Evolutionary conservation across 2,329 filamentous ascomycete genomes (phyloP), one percentile per base, ranked within the genome.

Genomic region (Cladosporium sphaerospermum): DNA sequence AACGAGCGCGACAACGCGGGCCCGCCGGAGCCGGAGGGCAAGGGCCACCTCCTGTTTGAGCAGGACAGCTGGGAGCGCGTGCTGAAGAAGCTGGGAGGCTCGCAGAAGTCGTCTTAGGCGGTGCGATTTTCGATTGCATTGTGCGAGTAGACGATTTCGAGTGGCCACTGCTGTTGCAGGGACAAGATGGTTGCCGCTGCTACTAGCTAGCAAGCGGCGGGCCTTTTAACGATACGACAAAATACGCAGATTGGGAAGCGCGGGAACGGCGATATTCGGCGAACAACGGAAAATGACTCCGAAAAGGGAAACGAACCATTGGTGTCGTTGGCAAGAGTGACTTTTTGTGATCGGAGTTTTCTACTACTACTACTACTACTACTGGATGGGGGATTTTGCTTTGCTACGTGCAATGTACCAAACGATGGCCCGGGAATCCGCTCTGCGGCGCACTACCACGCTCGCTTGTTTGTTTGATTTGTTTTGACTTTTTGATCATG

Each of bases 51-150:
- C 28, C 54, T 64, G 43, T 63, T 62, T 49, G 60, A 64, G 56
- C 61, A 62, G 51, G 60, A 61, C 14, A 59, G 55, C 44, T 63
- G 61, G 57, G 61, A 64, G 32, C 57, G 58, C 33, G 62, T 62
- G 19, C 37, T 63, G 45, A 56, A 58, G 56, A 63, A 57, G 47
- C 34, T 64, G 37, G 52, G 56, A 10, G 56, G 52, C 19, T n/a
- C 11, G 36, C 36, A 28, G 36, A 39, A 44, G 42, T n/a, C 13
- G n/a, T 3, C n/a, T 14, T 39, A 39, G 36, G 18, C n/a, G 19
- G 7, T 3, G 34, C 45, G 13, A 39, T n/a, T 13, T 37, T 23
- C 23, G 4, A 28, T 7, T 7, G 23, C 23, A 28, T 28, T 28
- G 45, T 28, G 45, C 33, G 1, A 6, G 28, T 18, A 43, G 9